phyloP scores from a whole-genome alignment of 1,284 basidiomycete species.

The Puccinia novopanici region DNA sequence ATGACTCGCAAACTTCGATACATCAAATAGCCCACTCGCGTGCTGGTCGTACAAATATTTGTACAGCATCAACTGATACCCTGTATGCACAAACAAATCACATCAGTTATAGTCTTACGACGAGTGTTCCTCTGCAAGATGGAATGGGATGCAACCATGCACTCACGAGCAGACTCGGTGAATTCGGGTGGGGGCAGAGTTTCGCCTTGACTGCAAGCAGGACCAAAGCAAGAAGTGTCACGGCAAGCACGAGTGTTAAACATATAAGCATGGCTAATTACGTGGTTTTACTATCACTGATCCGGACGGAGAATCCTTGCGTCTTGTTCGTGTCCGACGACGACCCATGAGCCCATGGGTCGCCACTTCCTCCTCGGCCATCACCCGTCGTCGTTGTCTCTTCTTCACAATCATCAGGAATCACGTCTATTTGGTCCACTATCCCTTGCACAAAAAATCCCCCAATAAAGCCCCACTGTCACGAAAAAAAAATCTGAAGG shows the following conservation, averaged over 20 bases:
- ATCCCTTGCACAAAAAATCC: conserved; percentile 46
- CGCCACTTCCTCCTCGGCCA: background rate
- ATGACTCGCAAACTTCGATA: conserved; percentile 13
- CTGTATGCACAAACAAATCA: background rate
- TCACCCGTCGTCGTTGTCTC: background rate
- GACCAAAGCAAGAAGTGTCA: background rate
- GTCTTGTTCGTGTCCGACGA: background rate
- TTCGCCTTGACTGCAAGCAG: conserved; percentile 12
- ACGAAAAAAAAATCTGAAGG: background rate
- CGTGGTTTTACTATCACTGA: conserved; percentile 50
- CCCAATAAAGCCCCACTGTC: conserved; percentile 45
- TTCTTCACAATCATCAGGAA: background rate
- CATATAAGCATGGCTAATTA: background rate
- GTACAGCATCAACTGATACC: conserved; percentile 50
- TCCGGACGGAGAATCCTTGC: background rate
- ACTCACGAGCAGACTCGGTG: conserved; percentile 44
- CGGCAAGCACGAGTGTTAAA: too few species aligned
- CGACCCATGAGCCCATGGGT: too few species aligned
- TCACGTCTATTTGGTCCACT: conserved; percentile 47
- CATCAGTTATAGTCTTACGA: background rate
- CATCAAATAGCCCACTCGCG: conserved; percentile 19
- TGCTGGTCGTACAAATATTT: conserved; percentile 47
- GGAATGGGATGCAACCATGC: background rate
- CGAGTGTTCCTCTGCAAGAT: background rate
- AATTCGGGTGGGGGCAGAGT: conserved; percentile 19